Evolutionary conservation across 352 stramenopile genomes (phyloP).

Genomic region (Phytophthora crassamura): DNA sequence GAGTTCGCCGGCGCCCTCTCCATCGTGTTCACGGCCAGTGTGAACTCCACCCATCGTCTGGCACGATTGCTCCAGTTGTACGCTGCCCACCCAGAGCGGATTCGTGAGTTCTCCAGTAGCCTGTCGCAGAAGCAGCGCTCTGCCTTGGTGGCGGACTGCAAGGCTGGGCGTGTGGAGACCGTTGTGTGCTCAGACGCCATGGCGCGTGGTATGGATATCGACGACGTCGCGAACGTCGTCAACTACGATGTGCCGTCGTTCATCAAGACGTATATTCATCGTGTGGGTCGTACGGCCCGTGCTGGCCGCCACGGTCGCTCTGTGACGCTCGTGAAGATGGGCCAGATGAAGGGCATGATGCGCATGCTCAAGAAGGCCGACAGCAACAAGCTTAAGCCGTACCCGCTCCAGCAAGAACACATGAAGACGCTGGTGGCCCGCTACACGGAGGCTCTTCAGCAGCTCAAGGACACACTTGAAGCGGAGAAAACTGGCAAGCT

Average conservation of each 20-base stretch:
- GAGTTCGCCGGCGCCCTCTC: constrained; percentile 77
- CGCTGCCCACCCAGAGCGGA: constrained; percentile 52
- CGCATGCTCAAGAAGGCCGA: constrained; percentile 89
- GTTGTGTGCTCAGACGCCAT: constrained; percentile 94
- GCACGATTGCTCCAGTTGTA: constrained; percentile 93
- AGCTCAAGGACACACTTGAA: constrained; percentile 82
- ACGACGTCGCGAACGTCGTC: constrained; percentile 91
- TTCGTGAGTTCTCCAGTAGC: constrained; percentile 85
- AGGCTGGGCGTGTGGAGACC: constrained; percentile 64
- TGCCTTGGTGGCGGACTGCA: constrained; percentile 79
- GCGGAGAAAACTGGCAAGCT: constrained; percentile 78
- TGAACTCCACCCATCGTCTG: constrained; percentile 97
- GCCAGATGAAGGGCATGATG: constrained; percentile 80
- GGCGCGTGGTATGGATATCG: constrained; percentile 94
- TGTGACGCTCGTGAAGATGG: constrained; percentile 86
- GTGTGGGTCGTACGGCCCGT: constrained; percentile 83
- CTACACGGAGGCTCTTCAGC: constrained; percentile 74
- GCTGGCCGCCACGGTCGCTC: constrained; percentile 75
- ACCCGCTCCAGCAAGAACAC: constrained; percentile 66
- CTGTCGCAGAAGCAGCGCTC: constrained; percentile 85
- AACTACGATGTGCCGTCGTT: constrained; percentile 95
- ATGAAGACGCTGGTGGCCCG: constrained; percentile 84
- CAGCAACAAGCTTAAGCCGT: constrained; percentile 76
- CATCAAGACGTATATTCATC: constrained; percentile 93
- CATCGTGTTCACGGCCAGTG: constrained; percentile 96